Conservation (phyloP, 106 monocot genomes). For the Dactylorhiza incarnata region DNA sequence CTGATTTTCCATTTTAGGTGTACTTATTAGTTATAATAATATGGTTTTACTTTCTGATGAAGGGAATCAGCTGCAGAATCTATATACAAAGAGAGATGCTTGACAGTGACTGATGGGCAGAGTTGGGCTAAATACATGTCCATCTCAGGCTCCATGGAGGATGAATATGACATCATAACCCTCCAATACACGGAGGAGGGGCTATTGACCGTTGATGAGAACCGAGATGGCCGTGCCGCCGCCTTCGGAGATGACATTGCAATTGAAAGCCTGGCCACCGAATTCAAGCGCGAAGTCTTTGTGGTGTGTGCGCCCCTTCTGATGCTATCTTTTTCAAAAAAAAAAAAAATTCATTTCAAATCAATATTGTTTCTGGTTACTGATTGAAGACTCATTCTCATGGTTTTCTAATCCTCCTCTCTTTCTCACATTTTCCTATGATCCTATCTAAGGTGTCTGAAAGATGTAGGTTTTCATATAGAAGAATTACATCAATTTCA, state of each 20-base stretch:
- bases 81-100: constrained; percentile 83
- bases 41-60: constrained; percentile 6
- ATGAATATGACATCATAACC: constrained; percentile 80
- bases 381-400: no score
- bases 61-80: constrained; percentile 75
- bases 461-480: no score
- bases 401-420: no score
- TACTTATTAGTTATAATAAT: no score
- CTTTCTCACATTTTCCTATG: no score
- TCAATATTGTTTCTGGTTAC: no score
- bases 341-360: no score
- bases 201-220: constrained; percentile 76
- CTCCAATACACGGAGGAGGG: constrained; percentile 90
- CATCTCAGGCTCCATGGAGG: constrained; percentile 68
- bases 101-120: constrained; percentile 45
- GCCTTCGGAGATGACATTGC: constrained; percentile 98
- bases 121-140: constrained; percentile 96
- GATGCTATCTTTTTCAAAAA: not conserved
- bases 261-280: constrained; percentile 79
- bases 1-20: no score
- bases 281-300: constrained; percentile 75
- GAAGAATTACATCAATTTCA: no score
- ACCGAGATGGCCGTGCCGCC: constrained; percentile 64
- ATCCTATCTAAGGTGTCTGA: no score
- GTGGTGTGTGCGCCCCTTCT: constrained; percentile 56